A percentile compares a stretch with the other conserved stretches of the same genome.
These are phyloP conservation scores for Picea mariana DNA, from an alignment of 83 land plant genomes.

Conservation along the genomic window DNA sequence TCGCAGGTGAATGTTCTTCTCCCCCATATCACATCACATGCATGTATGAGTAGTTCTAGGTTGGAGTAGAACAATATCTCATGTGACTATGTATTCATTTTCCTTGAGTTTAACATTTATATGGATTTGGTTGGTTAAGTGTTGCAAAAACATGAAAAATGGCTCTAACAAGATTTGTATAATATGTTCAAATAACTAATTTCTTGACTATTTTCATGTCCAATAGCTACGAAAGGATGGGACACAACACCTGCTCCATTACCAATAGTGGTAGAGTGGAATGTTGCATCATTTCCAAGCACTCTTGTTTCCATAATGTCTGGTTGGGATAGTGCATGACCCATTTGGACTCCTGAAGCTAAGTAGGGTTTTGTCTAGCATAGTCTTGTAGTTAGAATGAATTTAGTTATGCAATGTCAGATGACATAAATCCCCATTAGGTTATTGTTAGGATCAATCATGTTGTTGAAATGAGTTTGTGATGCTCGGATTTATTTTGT, in stretches of 20 bases:
- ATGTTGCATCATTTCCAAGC: not conserved
- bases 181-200: not conserved
- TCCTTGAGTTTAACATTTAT: constrained; percentile 6
- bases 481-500: no score
- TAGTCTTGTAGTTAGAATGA: no score
- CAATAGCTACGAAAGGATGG: no score
- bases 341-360: not conserved
- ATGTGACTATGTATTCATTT: not conserved
- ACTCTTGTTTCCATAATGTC: not conserved
- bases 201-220: no score
- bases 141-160: not conserved
- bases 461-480: no score
- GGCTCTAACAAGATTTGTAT: not conserved
- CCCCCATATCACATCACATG: not conserved
- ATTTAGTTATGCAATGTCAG: no score
- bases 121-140: not conserved
- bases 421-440: no score
- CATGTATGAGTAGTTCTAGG: not conserved
- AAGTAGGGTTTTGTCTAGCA: not conserved
- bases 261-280: not conserved
- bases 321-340: not conserved
- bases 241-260: constrained; percentile 29
- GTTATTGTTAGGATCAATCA: no score
- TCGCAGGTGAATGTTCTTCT: not conserved
- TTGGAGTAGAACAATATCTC: not conserved